Base-by-base conservation (phyloP, 306 rosid genomes). In the Malus sieversii region DNA sequence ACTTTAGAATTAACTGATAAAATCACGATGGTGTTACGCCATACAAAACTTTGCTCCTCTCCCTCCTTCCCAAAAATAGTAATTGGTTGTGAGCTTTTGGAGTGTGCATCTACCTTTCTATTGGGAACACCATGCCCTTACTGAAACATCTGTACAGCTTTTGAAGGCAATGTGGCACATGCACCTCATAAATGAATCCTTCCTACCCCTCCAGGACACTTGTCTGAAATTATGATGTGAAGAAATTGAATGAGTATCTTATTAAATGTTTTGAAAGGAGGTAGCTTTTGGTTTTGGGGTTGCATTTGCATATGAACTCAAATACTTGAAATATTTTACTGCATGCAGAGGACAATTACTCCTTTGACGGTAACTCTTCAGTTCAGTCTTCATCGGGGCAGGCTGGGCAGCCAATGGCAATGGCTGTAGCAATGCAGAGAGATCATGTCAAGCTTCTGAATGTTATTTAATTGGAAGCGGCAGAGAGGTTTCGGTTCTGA, bases 151-250 rank as follows among this genome's bases (percentile, higher is more conserved):
- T 70, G 76, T 65, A 60, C 80, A 83, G 82, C 86, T 67, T 51
- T 83, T 86, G 53, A 83, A 81, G 77, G 81, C 82, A 79, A 72
- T 75, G 57, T 52, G 76, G 72, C 97, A 91, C 97, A 88, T 91
- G 97, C 77, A 80, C 22, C 82, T 88, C 88, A 87, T 89, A 81
- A 92, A 86, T 84, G 86, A 58, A 73, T 27, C 40, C 30, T 9
- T 8, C 29, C 82, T 74, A 68, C 81, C 82, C 79, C 51, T 78
- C 65, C 15, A 3, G 33, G 69, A 68, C 81, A 71, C 79, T 65
- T 33, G 78, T 44, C 75, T 74, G 75, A 77, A 83, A 73, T 51
- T 29, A 18, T 27, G 73, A 66, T 78, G 70, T 76, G 74, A 18
- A 71, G 63, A 59, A 81, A 83, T 77, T 86, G 27, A 84, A 84